Percentiles rank a stretch among this genome's conserved stretches.
Conservation (phyloP, 1,139 yeast species). For the Yamadazyma epiphylla region DNA sequence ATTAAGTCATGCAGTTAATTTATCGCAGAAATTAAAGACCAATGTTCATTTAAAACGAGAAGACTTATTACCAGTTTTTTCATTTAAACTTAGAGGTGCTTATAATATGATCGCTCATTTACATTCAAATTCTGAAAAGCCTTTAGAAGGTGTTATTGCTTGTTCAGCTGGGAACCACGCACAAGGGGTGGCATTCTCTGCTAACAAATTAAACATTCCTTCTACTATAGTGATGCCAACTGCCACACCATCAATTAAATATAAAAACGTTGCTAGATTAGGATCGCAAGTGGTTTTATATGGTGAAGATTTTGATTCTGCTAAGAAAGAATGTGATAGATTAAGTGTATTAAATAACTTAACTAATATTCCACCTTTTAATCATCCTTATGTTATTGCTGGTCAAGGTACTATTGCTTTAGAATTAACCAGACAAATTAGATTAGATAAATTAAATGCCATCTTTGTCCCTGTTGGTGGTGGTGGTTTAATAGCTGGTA, state of each 20-base stretch:
- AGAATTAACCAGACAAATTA: slow-evolving; percentile 85
- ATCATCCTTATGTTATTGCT: slow-evolving; percentile 97
- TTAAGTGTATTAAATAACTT: slow-evolving; percentile 65
- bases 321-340: slow-evolving; percentile 83
- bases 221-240: slow-evolving; percentile 98
- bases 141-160: slow-evolving; percentile 88
- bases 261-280: slow-evolving; percentile 80
- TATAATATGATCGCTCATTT: slow-evolving; percentile 93
- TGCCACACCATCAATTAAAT: slow-evolving; percentile 93
- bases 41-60: slow-evolving; percentile 82
- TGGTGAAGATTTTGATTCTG: slow-evolving; percentile 93
- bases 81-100: slow-evolving; percentile 96
- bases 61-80: slow-evolving; percentile 90
- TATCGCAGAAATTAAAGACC: slow-evolving; percentile 70
- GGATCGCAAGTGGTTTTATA: slow-evolving; percentile 91
- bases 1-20: slow-evolving; percentile 66
- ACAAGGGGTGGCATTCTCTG: slow-evolving; percentile 96
- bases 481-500: slow-evolving; percentile 92
- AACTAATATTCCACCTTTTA: slow-evolving; percentile 93
- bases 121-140: slow-evolving; percentile 51
- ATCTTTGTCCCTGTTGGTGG: slow-evolving; percentile 95
- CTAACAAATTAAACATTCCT: slow-evolving; percentile 77
- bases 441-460: slow-evolving; percentile 74
- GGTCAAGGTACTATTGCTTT: slow-evolving; percentile 98
- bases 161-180: slow-evolving; percentile 99